phyloP scores from a whole-genome alignment of 2,329 filamentous ascomycete species.

The Leptographium procerum region DNA sequence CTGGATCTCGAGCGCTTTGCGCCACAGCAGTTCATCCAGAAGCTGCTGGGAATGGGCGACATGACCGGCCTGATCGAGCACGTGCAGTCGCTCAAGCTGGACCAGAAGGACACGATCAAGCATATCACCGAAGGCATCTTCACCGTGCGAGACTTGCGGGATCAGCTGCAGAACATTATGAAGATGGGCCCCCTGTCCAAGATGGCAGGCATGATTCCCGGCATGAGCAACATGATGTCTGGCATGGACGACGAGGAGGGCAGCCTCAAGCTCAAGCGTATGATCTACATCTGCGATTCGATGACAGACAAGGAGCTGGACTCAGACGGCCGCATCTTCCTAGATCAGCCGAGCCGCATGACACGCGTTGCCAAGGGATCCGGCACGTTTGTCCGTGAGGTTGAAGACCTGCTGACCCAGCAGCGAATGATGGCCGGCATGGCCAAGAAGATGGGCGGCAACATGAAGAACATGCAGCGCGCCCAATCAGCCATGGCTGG shows the following conservation, averaged over 20 bases:
- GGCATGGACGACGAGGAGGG: slow-evolving; percentile 97
- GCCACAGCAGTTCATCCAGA: slow-evolving; percentile 85
- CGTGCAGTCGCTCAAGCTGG: slow-evolving; percentile 86
- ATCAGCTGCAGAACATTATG: slow-evolving; percentile 97
- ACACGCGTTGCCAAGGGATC: slow-evolving; percentile 82
- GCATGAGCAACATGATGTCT: slow-evolving; percentile 84
- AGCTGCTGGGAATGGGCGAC: slow-evolving; percentile 93
- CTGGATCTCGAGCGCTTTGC: slow-evolving; percentile 88
- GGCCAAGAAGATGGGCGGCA: slow-evolving; percentile 97
- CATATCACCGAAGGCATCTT: slow-evolving; percentile 96
- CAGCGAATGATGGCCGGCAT: slow-evolving; percentile 98
- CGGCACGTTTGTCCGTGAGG: slow-evolving; percentile 81
- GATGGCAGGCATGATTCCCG: slow-evolving; percentile 98
- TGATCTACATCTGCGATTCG: slow-evolving; percentile 98
- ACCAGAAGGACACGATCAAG: slow-evolving; percentile 99
- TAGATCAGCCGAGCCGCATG: slow-evolving; percentile 86
- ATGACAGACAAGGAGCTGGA: slow-evolving; percentile 97
- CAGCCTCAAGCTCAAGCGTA: slow-evolving; percentile 83
- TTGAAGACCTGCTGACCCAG: slow-evolving; percentile 94
- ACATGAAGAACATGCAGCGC: slow-evolving; percentile 95
- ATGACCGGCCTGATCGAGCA: slow-evolving; percentile 93
- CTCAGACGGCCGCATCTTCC: slow-evolving; percentile 85
- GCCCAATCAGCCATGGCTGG: slow-evolving; percentile 86
- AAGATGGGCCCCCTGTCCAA: slow-evolving; percentile 98
- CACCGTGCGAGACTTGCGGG: slow-evolving; percentile 83